Percentiles rank a stretch among this genome's conserved stretches.
Evolutionary conservation across 73 alveolate species (phyloP).

Genomic region (Symbiodinium natans): DNA sequence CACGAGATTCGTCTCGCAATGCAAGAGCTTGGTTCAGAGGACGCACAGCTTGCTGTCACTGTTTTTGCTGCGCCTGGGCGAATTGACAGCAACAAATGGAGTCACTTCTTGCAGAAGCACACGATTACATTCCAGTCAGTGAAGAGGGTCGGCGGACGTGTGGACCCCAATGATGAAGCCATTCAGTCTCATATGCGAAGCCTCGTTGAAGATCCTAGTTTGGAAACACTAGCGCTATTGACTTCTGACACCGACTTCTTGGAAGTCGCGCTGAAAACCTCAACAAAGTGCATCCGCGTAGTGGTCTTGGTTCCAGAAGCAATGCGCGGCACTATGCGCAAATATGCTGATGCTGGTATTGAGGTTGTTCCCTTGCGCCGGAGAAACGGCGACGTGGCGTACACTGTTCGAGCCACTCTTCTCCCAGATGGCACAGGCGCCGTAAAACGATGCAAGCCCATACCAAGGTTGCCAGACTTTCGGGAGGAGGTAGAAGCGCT

Average conservation of each 20-base stretch:
- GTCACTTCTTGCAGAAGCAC: background rate
- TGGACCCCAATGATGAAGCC: conserved; percentile 22
- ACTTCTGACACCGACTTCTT: background rate
- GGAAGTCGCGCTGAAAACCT: background rate
- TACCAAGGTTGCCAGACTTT: background rate
- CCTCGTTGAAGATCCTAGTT: background rate
- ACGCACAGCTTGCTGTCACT: background rate
- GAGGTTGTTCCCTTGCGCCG: background rate
- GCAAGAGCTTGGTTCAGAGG: background rate
- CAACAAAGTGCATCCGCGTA: background rate
- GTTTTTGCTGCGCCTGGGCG: background rate
- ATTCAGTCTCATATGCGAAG: background rate
- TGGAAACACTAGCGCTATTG: background rate
- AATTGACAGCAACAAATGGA: background rate
- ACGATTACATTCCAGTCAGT: background rate
- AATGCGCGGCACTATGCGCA: background rate
- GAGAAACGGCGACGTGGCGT: no score
- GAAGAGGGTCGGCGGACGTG: background rate
- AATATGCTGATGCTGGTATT: background rate
- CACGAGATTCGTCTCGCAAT: background rate
- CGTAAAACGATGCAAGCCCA: no score
- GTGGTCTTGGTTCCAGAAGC: background rate
- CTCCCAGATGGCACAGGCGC: no score
- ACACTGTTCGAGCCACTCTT: no score
- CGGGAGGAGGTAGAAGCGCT: no score